Percentiles rank a stretch among this genome's conserved stretches.
Evolutionary conservation across 495 filamentous ascomycete genomes (phyloP).

Genomic region (Letharia lupina): DNA sequence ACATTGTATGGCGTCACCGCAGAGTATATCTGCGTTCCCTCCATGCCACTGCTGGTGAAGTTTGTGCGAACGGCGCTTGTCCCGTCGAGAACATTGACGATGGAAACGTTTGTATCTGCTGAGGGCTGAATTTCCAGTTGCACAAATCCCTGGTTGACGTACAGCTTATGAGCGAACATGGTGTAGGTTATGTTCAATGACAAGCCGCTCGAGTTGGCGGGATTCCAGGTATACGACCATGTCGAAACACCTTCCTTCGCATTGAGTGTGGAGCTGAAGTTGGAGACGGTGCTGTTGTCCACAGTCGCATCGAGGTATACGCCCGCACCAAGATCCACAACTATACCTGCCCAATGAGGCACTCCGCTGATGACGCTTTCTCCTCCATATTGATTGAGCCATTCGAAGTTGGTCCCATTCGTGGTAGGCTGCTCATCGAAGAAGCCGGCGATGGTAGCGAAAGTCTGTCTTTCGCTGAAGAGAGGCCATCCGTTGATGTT

Average conservation of each 20-base stretch:
- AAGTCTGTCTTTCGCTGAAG: slow-evolving; percentile 56
- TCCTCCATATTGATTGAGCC: slow-evolving; percentile 62
- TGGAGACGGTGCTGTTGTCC: slow-evolving; percentile 47
- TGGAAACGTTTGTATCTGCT: slow-evolving; percentile 37
- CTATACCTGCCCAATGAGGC: slow-evolving; percentile 58
- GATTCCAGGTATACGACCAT: slow-evolving; percentile 63
- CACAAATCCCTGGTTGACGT: slow-evolving; percentile 55
- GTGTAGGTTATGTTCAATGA: slow-evolving; percentile 50
- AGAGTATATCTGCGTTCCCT: slow-evolving; percentile 45
- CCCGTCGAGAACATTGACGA: slow-evolving; percentile 54
- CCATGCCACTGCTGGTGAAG: slow-evolving; percentile 44
- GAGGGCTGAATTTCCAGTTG: slow-evolving; percentile 47
- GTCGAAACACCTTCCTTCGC: slow-evolving; percentile 53
- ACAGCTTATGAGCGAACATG: slow-evolving; percentile 53
- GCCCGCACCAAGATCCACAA: slow-evolving; percentile 48
- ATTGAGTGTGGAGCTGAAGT: slow-evolving; percentile 55
- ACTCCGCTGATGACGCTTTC: slow-evolving; percentile 69
- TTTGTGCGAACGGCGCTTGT: slow-evolving; percentile 49
- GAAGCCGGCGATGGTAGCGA: slow-evolving; percentile 69
- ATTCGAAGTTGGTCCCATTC: slow-evolving; percentile 60
- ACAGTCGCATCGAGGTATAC: slow-evolving; percentile 54
- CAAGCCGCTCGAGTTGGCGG: slow-evolving; percentile 34
- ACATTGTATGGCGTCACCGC: slow-evolving; percentile 50
- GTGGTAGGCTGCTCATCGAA: slow-evolving; percentile 55
- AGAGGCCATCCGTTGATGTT: slow-evolving; percentile 70